Base-by-base conservation (phyloP, 805 yeast species). In the Wickerhamomyces canadensis region DNA sequence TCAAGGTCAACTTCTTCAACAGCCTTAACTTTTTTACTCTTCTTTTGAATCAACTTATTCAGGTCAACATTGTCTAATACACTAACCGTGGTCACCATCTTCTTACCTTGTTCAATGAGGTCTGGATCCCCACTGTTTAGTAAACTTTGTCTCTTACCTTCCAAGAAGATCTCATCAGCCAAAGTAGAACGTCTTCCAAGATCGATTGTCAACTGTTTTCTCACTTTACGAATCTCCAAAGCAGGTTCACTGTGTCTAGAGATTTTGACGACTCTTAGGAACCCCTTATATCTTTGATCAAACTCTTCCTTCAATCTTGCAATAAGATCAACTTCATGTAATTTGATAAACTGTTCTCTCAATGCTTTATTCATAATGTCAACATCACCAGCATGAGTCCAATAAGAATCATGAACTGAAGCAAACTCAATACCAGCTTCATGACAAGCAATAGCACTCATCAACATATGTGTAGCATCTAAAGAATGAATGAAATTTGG, bases 381-480 rank as follows among this genome's bases (percentile, higher is more conserved):
- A 29, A 91, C 78, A 57, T 85, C 91, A 34, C 76, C 65, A 2
- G 98, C 97, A 57, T 93, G 98, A 0, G 98, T 88, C 98, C 98
- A 91, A 59, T 85, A 91, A 1, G 98, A 91, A 58, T 91, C 98
- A 61, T 91, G 98, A 18, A 91, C 98, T 1, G 98, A 79, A 0
- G 98, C 96, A 69, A 93, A 91, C 11, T 78, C 67, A 34, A 93
- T 61, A 0, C 75, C 77, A 2, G 57, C 55, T 29, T 78, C 70
- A 5, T 82, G 77, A 59, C 96, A 87, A 18, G 78, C 78, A 35
- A 76, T 68, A 0, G 97, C 95, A 8, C 96, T 83, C 67, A 89
- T 64, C 35, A 93, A 68, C 98, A 91, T 93, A 58, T 91, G 98
- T 0, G 96, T 82, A 1, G 98, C 98, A 69, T 91, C 98, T 40